A percentile compares a stretch with the other conserved stretches of the same genome.
phyloP scores from a whole-genome alignment of 2,329 filamentous ascomycete genomes.

The Diaporthe eres region DNA sequence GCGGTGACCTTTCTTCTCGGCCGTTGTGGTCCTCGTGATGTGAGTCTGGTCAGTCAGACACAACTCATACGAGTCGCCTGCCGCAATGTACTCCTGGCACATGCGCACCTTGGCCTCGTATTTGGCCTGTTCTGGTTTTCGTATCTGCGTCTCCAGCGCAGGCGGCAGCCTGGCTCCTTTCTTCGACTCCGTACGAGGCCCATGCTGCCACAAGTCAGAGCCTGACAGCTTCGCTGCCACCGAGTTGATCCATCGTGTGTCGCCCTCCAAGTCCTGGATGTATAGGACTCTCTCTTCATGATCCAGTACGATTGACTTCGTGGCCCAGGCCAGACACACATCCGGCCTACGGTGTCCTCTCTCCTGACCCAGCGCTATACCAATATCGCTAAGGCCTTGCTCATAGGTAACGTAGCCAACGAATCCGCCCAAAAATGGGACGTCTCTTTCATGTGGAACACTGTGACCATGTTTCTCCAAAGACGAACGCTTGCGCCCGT shows the following conservation, averaged over 20 bases:
- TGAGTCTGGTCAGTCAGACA: constrained; percentile 84
- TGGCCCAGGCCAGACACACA: constrained; percentile 82
- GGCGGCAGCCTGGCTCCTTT: constrained; percentile 56
- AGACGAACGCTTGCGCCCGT: constrained; percentile 49
- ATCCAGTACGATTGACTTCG: constrained; percentile 83
- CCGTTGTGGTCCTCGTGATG: constrained; percentile 57
- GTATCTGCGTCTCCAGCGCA: constrained; percentile 50
- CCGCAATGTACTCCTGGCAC: constrained; percentile 80
- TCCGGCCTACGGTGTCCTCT: constrained; percentile 70
- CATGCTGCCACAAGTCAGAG: constrained; percentile 49
- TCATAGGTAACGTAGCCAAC: constrained; percentile 91
- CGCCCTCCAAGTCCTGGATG: constrained; percentile 74
- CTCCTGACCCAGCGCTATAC: constrained; percentile 55
- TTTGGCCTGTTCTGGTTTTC: constrained; percentile 41
- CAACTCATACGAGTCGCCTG: constrained; percentile 88
- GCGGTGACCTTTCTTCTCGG: constrained; percentile 47
- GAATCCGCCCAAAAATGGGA: constrained; percentile 85
- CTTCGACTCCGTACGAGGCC: constrained; percentile 40
- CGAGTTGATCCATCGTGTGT: constrained; percentile 61
- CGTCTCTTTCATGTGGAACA: constrained; percentile 46
- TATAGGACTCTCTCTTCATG: constrained; percentile 73
- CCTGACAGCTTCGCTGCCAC: constrained; percentile 49
- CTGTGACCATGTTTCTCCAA: constrained; percentile 14
- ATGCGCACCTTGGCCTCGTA: constrained; percentile 78
- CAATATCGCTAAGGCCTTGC: constrained; percentile 76